A percentile compares a stretch with the other conserved stretches of the same genome.
phyloP scores from a whole-genome alignment of 2,329 filamentous ascomycete species.

The Ramichloridium luteum region DNA sequence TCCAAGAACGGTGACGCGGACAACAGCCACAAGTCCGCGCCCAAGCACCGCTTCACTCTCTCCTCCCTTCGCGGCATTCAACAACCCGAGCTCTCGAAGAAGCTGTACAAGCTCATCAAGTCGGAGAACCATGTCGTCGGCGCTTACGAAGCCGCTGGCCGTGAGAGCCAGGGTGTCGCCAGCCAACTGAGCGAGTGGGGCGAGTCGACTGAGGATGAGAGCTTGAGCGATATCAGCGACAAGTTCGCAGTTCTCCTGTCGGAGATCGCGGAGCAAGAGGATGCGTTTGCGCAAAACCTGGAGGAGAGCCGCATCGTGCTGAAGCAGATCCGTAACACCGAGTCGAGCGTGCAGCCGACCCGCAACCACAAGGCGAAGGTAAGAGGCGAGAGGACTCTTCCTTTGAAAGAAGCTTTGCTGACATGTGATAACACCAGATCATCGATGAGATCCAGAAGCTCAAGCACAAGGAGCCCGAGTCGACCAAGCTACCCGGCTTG shows the following conservation, averaged over 20 bases:
- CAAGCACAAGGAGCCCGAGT: conserved; percentile 85
- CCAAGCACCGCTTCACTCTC: conserved; percentile 68
- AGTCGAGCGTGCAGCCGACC: conserved; percentile 87
- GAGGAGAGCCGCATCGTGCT: conserved; percentile 73
- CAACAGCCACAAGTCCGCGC: conserved; percentile 28
- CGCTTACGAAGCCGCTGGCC: conserved; percentile 71
- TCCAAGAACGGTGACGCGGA: conserved; percentile 43
- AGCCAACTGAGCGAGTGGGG: conserved; percentile 94
- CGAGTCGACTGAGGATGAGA: conserved; percentile 77
- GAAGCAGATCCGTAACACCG: conserved; percentile 90
- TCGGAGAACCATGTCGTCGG: conserved; percentile 79
- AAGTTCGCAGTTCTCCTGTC: conserved; percentile 87
- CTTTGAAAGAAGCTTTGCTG: no score
- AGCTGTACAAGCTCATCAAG: conserved; percentile 87
- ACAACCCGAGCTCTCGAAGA: conserved; percentile 79
- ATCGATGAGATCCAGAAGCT: conserved; percentile 83
- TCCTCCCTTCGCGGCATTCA: conserved; percentile 67
- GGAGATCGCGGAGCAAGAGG: conserved; percentile 90
- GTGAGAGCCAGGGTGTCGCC: conserved; percentile 74
- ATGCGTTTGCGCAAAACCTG: conserved; percentile 69
- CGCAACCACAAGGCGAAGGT: conserved; percentile 71
- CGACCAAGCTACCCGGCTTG: conserved; percentile 64
- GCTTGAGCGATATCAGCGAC: conserved; percentile 80
- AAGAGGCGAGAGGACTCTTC: no score
- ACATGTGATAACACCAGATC: no score